Base-by-base conservation (phyloP, 768 basidiomycete species). In the Suillus sp. region DNA sequence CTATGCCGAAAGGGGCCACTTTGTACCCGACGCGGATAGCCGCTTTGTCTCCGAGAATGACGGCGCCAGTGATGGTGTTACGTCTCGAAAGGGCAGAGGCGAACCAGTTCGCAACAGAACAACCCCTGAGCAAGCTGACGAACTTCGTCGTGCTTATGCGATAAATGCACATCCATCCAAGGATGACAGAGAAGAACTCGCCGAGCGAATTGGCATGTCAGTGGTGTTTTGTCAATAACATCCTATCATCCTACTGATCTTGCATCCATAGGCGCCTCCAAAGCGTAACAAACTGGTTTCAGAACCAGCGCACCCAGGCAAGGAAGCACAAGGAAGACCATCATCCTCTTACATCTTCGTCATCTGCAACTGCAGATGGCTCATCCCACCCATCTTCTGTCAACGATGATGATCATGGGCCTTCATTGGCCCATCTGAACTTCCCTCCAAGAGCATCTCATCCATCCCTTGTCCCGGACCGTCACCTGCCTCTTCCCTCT, bases 211-310 rank as follows among this genome's bases (percentile, higher is more conserved):
- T 72, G 89, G 88, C 77, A 92, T 92, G 91, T 92, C 76, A 73
- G 91, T 82, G 63, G 58, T 70, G 67, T 59, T 54, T 48, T 30
- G 18, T 61, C 60, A 48, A 65, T 60, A 63, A 32, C 53, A 30
- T 59, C 48, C 55, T 62, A 45, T 59, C 7, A 58, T 53, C 56
- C 64, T 67, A 69, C 71, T 77, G 61, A 78, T 60, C 57, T 27
- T 32, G 30, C 43, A 40, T 63, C 38, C 58, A 69, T 65, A 93
- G 91, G 90, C 88, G 85, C 66, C 83, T 89, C 76, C 86, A 91
- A 75, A 90, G 86, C 62, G 86, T 93, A 62, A 91, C 88, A 1
- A 92, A 93, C 71, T 92, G 91, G 92, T 93, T 93, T 74, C 91
- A 92, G 80, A 91, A 92, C 70, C 90, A 93, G 71, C 89, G 90